Conservation (phyloP, 2,329 filamentous ascomycete species). For the Dactylellina leptospora region DNA sequence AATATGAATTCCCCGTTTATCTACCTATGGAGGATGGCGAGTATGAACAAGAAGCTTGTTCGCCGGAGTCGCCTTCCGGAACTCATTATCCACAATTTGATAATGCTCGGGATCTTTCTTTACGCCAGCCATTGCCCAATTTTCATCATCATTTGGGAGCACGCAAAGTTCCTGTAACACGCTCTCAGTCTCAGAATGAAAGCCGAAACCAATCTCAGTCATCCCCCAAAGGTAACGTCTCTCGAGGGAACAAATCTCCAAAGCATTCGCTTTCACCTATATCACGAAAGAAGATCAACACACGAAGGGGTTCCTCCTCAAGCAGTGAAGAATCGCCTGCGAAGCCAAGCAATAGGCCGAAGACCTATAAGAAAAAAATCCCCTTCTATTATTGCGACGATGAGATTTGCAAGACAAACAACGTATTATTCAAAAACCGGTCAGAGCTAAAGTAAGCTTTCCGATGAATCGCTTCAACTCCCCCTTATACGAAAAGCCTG, state of each 20-base stretch:
- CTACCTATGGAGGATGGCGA: conserved; percentile 17
- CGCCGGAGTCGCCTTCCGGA: conserved; percentile 19
- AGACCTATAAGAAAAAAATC: conserved; percentile 47
- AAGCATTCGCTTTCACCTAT: conserved; percentile 32
- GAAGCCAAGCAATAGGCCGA: conserved; percentile 29
- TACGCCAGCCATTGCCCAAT: neutral
- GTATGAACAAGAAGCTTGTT: conserved; percentile 33
- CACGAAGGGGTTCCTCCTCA: conserved; percentile 28
- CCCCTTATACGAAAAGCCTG: neutral
- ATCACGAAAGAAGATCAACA: conserved; percentile 16
- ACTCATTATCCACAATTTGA: conserved; percentile 17
- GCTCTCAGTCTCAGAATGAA: conserved; percentile 37
- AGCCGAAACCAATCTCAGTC: conserved; percentile 29
- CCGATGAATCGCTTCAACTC: too few species aligned
- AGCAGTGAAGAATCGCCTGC: conserved; percentile 33
- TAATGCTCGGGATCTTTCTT: neutral
- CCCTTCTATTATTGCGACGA: conserved; percentile 40
- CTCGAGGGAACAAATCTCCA: conserved; percentile 8
- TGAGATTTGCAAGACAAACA: conserved; percentile 17
- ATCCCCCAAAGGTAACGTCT: conserved; percentile 4
- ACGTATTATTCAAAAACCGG: conserved; percentile 27
- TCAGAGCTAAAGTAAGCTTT: conserved; percentile 48
- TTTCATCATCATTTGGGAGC: conserved; percentile 14
- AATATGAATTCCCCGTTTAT: conserved; percentile 29
- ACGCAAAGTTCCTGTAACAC: conserved; percentile 38